Conservation (phyloP, 2,329 filamentous ascomycete genomes). For the Graphiopsis chlorocephala region DNA sequence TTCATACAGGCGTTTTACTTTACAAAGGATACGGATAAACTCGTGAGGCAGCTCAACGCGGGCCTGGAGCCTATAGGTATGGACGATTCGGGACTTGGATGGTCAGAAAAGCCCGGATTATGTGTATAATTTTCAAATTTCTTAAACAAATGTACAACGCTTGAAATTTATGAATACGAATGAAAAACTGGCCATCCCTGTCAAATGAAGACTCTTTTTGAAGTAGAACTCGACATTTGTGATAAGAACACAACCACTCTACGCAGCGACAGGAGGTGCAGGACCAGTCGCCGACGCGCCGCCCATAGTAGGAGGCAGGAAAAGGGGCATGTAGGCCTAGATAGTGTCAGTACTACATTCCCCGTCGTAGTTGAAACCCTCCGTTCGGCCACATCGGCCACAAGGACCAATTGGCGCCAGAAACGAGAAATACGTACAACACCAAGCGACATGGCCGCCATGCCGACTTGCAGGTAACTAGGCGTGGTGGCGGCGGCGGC, state of each 20-base stretch:
- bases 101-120: background rate
- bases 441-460: conserved; percentile 58
- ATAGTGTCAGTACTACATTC: background rate
- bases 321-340: conserved; percentile 62
- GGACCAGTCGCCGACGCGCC: conserved; percentile 7
- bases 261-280: conserved; percentile 11
- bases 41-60: conserved; percentile 11
- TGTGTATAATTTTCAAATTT: conserved; percentile 3
- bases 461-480: conserved; percentile 70
- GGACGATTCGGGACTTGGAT: background rate
- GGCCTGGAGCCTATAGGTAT: background rate
- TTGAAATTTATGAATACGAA: background rate
- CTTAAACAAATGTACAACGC: conserved; percentile 12
- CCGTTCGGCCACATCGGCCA: background rate
- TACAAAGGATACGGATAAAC: background rate
- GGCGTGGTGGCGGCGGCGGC: conserved; percentile 67
- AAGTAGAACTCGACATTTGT: background rate
- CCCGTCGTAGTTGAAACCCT: background rate
- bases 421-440: conserved; percentile 38
- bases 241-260: background rate
- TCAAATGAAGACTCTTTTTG: background rate
- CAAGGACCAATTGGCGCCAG: background rate
- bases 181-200: background rate
- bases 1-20: background rate
- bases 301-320: conserved; percentile 56